These are phyloP conservation scores for Pichia sp. DNA, from an alignment of 1,139 yeast species.

Conservation along the genomic window DNA sequence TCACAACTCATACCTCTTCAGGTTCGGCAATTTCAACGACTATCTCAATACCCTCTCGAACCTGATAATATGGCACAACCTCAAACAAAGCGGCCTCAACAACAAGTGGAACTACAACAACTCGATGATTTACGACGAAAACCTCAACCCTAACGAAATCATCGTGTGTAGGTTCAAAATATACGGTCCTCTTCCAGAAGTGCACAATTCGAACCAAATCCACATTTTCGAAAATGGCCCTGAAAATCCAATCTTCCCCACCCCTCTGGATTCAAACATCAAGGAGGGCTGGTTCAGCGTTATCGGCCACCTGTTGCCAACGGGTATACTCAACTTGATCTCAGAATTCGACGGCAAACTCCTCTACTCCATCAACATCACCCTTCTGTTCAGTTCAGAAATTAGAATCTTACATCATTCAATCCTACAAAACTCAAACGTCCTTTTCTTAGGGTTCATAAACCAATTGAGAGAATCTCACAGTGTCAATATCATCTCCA, in stretches of 20 bases:
- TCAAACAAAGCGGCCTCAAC: conserved; percentile 56
- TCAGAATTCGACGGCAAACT: conserved; percentile 66
- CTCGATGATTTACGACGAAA: conserved; percentile 34
- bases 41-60: conserved; percentile 51
- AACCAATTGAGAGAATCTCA: conserved; percentile 50
- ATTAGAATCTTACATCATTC: conserved; percentile 69
- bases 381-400: conserved; percentile 57
- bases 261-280: background rate
- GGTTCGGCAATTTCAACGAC: conserved; percentile 41
- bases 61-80: conserved; percentile 62
- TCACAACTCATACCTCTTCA: conserved; percentile 44
- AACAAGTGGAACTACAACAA: conserved; percentile 55
- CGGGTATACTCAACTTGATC: conserved; percentile 64
- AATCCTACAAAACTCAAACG: conserved; percentile 57
- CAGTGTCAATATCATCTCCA: conserved; percentile 12
- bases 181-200: conserved; percentile 58
- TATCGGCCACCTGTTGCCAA: conserved; percentile 67
- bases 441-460: conserved; percentile 57
- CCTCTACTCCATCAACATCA: conserved; percentile 62
- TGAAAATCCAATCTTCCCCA: conserved; percentile 42
- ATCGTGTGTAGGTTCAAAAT: conserved; percentile 65
- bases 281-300: conserved; percentile 72
- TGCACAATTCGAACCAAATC: conserved; percentile 19
- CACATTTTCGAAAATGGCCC: conserved; percentile 32
- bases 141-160: conserved; percentile 36